Base-by-base conservation (phyloP, 805 yeast genomes). In the Yamadazyma endophytica region DNA sequence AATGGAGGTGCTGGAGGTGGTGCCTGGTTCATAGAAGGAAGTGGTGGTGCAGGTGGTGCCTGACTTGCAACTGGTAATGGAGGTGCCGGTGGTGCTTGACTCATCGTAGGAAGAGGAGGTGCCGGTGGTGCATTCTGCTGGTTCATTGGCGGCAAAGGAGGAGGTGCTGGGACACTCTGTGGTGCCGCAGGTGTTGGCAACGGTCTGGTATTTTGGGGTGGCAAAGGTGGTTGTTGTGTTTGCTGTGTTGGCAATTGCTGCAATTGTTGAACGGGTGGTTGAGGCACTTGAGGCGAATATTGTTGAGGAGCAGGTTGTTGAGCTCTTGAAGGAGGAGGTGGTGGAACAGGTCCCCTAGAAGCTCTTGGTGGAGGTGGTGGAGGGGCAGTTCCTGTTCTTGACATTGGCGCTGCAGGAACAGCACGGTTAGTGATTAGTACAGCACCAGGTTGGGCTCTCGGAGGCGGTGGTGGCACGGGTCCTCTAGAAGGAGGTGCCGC, bases 31-130 rank as follows among this genome's bases (percentile, higher is more conserved):
- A 17, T 21, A 7, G 43, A 30, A 12, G 36, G 36, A 4, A 20
- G 18, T 17, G 36, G 55, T 5, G 60, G 58, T 9, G 60, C 48
- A 12, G 68, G 57, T 7, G 56, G 49, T 0, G 35, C 36, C 16
- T 28, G 28, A 4, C 35, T 31, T 6, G 26, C 18, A 16, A 9
- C 13, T n/a, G 30, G 15, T 12, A 40, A 35, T 9, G 48, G 51
- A 11, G 42, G 38, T 13, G 42, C 40, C 8, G 46, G 46, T 9
- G 48, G 35, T n/a, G 17, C 23, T 2, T 8, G 31, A 13, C 17
- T 19, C 6, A 36, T 17, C 13, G n/a, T n/a, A 24, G 35, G 33
- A 21, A 33, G 33, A 11, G 29, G 21, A 3, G 25, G 31, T 20
- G 43, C 40, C 8, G 43, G 36, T 16, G 39, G 36, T 12, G 46